Evolutionary conservation across 306 rosid species (phyloP).

Genomic region (Parietaria judaica): DNA sequence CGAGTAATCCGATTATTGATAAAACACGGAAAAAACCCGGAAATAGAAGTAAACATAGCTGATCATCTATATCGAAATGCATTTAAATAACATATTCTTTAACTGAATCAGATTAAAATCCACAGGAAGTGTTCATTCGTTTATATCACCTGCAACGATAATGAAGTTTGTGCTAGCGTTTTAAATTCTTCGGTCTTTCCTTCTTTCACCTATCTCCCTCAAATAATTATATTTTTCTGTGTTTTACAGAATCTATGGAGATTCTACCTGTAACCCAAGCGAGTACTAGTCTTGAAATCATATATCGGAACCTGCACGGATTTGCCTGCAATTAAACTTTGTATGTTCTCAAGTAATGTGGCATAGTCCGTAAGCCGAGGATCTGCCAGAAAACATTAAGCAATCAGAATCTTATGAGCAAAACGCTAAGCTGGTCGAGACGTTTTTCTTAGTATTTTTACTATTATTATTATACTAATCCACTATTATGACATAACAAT

Average conservation of each 20-base stretch:
- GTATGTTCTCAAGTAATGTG: slow-evolving; percentile 78
- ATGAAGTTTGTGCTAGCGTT: neutral
- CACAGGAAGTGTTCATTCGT: too few species aligned
- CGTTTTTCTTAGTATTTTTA: too few species aligned
- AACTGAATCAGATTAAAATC: neutral
- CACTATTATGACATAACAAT: neutral
- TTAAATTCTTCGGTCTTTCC: slow-evolving; percentile 8
- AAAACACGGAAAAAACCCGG: too few species aligned
- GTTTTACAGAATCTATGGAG: slow-evolving; percentile 14
- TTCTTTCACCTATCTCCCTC: slow-evolving; percentile 15
- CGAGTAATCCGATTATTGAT: too few species aligned
- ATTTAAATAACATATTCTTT: too few species aligned
- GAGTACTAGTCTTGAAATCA: slow-evolving; percentile 91
- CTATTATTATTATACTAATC: too few species aligned
- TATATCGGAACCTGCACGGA: slow-evolving; percentile 83
- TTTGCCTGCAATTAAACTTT: slow-evolving; percentile 75
- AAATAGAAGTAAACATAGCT: too few species aligned
- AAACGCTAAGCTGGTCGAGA: slow-evolving; percentile 7
- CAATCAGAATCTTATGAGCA: slow-evolving; percentile 28
- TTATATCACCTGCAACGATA: neutral
- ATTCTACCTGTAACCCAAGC: slow-evolving; percentile 78
- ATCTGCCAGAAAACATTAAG: slow-evolving; percentile 49
- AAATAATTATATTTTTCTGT: slow-evolving; percentile 12
- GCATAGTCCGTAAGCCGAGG: slow-evolving; percentile 98
- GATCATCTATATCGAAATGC: too few species aligned